phyloP scores from a whole-genome alignment of 2,329 filamentous ascomycete genomes.

The Aspergillus tanneri region DNA sequence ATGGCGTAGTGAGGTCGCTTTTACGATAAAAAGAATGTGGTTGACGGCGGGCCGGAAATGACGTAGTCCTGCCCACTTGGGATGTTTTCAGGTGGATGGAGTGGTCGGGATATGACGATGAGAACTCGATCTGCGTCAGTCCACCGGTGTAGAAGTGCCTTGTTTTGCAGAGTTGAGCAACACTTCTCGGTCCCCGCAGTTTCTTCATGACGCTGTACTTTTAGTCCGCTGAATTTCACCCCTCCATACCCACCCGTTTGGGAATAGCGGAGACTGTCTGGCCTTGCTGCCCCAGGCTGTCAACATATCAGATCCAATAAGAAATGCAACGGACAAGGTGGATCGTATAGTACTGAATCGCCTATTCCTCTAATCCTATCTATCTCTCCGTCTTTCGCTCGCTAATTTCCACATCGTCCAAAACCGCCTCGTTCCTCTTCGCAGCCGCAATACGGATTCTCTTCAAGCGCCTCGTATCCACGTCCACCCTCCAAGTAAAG shows the following conservation, averaged over 20 bases:
- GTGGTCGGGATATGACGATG: neutral
- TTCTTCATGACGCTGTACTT: no score
- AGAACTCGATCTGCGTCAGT: neutral
- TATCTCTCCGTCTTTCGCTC: slow-evolving; percentile 2
- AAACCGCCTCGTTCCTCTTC: slow-evolving; percentile 1
- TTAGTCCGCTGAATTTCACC: no score
- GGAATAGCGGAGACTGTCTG: no score
- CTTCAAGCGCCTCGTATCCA: slow-evolving; percentile 14
- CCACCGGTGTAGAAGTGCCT: neutral
- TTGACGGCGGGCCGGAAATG: neutral
- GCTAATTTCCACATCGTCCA: slow-evolving; percentile 2
- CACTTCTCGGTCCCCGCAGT: no score
- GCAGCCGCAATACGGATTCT: neutral
- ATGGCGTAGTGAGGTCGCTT: slow-evolving; percentile 6
- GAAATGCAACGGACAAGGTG: no score
- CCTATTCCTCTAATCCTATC: neutral
- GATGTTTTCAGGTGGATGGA: neutral
- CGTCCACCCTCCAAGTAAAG: slow-evolving; percentile 13
- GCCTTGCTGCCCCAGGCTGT: no score
- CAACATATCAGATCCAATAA: no score
- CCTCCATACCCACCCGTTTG: no score
- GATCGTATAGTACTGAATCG: no score
- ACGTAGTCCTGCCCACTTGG: neutral
- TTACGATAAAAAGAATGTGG: neutral
- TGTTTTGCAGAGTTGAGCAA: no score